A percentile compares a stretch with the other conserved stretches of the same genome.
Conservation (phyloP, 2,329 filamentous ascomycete species). For the Lasiodiplodia theobromae region DNA sequence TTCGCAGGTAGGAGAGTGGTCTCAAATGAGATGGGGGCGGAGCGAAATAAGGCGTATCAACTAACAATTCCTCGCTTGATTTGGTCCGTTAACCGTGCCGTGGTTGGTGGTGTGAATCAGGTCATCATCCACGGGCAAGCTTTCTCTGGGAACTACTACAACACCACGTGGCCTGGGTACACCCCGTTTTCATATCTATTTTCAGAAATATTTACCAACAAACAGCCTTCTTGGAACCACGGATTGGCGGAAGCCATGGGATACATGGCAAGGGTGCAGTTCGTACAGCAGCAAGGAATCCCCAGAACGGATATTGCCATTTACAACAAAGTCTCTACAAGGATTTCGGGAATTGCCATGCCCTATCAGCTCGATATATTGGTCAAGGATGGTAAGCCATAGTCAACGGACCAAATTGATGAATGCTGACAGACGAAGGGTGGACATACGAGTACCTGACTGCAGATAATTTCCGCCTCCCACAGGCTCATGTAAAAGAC, state of each 20-base stretch:
- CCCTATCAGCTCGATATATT: too few species aligned
- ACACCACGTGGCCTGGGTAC: conserved; percentile 27
- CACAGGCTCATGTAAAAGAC: too few species aligned
- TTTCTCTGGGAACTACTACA: conserved; percentile 15
- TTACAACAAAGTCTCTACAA: neutral
- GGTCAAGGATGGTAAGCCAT: too few species aligned
- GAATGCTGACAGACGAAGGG: too few species aligned
- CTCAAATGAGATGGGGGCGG: conserved; percentile 35
- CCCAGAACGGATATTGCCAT: conserved; percentile 9
- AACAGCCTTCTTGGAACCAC: conserved; percentile 21
- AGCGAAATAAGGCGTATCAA: neutral
- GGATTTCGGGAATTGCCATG: too few species aligned
- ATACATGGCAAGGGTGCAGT: neutral
- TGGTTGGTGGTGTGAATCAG: conserved; percentile 26
- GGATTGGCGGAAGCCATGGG: neutral
- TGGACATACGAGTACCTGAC: too few species aligned
- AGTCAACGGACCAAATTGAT: too few species aligned
- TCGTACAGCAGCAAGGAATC: neutral
- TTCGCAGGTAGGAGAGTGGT: conserved; percentile 49
- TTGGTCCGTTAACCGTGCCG: conserved; percentile 1
- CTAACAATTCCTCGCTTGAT: conserved; percentile 1
- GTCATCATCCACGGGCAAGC: conserved; percentile 17
- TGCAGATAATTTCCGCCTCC: too few species aligned
- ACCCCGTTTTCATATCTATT: conserved; percentile 23
- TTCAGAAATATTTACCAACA: neutral